Conservation (phyloP, 2,329 filamentous ascomycete genomes). For the Diaporthe helianthi region DNA sequence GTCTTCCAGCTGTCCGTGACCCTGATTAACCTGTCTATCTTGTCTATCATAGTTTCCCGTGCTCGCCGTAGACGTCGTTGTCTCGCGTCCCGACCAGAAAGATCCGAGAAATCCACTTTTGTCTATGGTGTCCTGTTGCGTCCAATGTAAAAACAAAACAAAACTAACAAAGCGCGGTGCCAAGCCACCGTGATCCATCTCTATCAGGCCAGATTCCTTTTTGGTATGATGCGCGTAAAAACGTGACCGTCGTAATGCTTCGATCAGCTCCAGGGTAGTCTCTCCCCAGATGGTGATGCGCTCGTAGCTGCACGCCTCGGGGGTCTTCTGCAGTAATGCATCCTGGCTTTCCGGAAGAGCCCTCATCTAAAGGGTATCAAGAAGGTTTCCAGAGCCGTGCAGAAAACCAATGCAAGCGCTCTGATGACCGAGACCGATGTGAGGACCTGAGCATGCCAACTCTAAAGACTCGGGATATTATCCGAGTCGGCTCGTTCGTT, state of each 20-base stretch:
- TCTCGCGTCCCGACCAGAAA: slow-evolving; percentile 50
- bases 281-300: slow-evolving; percentile 40
- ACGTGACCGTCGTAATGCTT: slow-evolving; percentile 50
- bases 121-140: slow-evolving; percentile 59
- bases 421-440: slow-evolving; percentile 45
- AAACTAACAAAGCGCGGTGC: slow-evolving; percentile 30
- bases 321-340: slow-evolving; percentile 41
- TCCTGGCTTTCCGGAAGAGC: slow-evolving; percentile 41
- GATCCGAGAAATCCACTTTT: slow-evolving; percentile 72
- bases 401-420: slow-evolving; percentile 48
- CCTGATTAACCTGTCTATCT: slow-evolving; percentile 36
- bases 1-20: slow-evolving; percentile 35
- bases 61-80: slow-evolving; percentile 34
- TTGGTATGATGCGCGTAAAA: slow-evolving; percentile 47
- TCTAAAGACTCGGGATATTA: slow-evolving; percentile 41
- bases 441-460: slow-evolving; percentile 46
- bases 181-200: slow-evolving; percentile 47
- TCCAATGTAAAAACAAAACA: slow-evolving; percentile 38
- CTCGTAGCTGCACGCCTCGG: slow-evolving; percentile 42
- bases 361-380: slow-evolving; percentile 50
- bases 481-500: slow-evolving; percentile 44
- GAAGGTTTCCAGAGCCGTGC: slow-evolving; percentile 44
- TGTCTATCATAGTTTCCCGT: slow-evolving; percentile 37
- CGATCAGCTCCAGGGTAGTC: slow-evolving; percentile 42
- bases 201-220: slow-evolving; percentile 48